Conservation (phyloP, 2,329 filamentous ascomycete genomes). For the Pseudopyricularia javanii region DNA sequence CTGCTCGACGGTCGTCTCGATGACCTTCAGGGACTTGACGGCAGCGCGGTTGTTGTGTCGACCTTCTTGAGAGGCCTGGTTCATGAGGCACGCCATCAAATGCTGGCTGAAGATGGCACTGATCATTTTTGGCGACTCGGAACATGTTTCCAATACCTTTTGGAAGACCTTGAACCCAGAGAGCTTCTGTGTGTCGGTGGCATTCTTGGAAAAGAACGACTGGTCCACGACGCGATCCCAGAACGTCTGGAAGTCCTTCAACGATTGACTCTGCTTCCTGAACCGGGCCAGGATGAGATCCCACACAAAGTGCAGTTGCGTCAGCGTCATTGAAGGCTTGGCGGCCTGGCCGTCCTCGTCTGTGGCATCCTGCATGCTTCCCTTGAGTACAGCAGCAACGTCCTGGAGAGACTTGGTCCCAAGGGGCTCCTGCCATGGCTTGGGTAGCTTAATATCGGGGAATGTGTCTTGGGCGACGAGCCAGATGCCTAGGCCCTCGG, state of each 20-base stretch:
- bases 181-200: conserved; percentile 81
- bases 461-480: conserved; percentile 55
- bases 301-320: conserved; percentile 82
- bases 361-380: conserved; percentile 45
- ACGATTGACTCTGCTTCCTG: conserved; percentile 17
- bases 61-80: conserved; percentile 67
- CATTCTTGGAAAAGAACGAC: conserved; percentile 67
- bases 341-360: conserved; percentile 32
- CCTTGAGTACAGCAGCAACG: conserved; percentile 68
- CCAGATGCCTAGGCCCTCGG: conserved; percentile 86
- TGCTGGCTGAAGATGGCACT: conserved; percentile 66
- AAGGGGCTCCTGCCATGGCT: conserved; percentile 71
- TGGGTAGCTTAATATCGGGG: conserved; percentile 51
- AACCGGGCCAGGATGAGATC: conserved; percentile 56
- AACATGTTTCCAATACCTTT: conserved; percentile 49
- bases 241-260: conserved; percentile 56
- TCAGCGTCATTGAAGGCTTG: conserved; percentile 63
- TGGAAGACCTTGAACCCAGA: conserved; percentile 83
- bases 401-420: conserved; percentile 53
- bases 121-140: neutral
- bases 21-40: conserved; percentile 58
- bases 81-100: conserved; percentile 68
- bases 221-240: conserved; percentile 83
- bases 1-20: conserved; percentile 52
- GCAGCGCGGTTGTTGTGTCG: conserved; percentile 72